These are phyloP conservation scores for Umbelopsis ramanniana DNA, from an alignment of 192 early-diverging fungal species.

Conservation along the genomic window DNA sequence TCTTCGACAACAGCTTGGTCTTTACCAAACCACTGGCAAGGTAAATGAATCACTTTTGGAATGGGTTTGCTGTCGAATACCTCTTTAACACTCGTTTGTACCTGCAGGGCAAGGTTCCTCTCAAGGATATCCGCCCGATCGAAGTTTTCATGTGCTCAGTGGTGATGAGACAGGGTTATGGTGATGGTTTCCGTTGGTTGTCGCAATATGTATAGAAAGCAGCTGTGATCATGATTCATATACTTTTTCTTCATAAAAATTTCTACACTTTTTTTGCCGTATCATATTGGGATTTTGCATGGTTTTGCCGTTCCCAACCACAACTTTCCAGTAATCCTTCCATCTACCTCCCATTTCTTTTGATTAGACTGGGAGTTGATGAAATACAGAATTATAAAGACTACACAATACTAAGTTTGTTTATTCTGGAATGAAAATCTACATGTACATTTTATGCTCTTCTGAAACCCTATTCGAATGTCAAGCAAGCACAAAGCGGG, in stretches of 20 bases:
- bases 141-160: slow-evolving; percentile 99
- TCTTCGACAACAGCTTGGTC: slow-evolving; percentile 83
- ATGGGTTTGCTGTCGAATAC: background rate
- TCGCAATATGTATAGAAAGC: slow-evolving; percentile 79
- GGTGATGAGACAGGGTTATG: slow-evolving; percentile 98
- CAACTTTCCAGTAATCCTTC: background rate
- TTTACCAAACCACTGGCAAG: slow-evolving; percentile 98
- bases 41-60: slow-evolving; percentile 23
- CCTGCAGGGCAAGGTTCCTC: slow-evolving; percentile 81
- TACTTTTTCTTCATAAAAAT: slow-evolving; percentile 11
- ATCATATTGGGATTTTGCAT: background rate
- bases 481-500: too few relatives aligned
- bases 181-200: slow-evolving; percentile 93
- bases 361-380: background rate
- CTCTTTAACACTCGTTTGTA: slow-evolving; percentile 4
- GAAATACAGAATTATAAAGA: background rate
- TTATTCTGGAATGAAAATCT: too few relatives aligned
- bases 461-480: too few relatives aligned
- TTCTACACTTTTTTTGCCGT: background rate
- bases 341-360: background rate
- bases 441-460: too few relatives aligned
- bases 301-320: background rate
- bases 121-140: slow-evolving; percentile 94
- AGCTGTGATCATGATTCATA: slow-evolving; percentile 3
- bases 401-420: too few relatives aligned